phyloP scores from a whole-genome alignment of 225 moss, liverwort and hornwort genomes.

The Sphagnum contortum region DNA sequence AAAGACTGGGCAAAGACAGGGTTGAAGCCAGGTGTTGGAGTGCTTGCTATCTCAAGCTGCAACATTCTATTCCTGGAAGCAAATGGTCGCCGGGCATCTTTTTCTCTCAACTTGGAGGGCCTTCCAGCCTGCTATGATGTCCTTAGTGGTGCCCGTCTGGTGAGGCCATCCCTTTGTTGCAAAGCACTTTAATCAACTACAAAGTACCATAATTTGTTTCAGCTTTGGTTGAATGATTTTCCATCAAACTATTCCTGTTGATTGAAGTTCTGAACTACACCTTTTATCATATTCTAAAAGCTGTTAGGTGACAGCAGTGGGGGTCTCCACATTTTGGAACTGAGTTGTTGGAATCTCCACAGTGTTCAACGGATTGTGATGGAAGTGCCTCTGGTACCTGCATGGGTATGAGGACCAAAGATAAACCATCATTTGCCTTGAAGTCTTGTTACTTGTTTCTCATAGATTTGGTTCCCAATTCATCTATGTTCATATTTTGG shows the following conservation, averaged over 20 bases:
- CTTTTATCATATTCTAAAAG: slow-evolving; percentile 10
- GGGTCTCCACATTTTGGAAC: slow-evolving; percentile 31
- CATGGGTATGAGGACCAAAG: slow-evolving; percentile 11
- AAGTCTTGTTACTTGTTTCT: no score
- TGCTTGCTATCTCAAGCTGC: slow-evolving; percentile 35
- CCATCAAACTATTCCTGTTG: no score
- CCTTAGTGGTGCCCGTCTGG: slow-evolving; percentile 32
- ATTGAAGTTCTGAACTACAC: no score
- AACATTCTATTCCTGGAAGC: slow-evolving; percentile 40
- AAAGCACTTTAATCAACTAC: slow-evolving; percentile 1
- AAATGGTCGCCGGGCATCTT: slow-evolving; percentile 35
- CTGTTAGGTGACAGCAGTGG: slow-evolving; percentile 47
- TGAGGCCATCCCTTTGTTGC: slow-evolving; percentile 12
- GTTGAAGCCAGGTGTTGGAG: slow-evolving; percentile 27
- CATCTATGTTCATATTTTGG: no score
- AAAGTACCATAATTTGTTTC: no score
- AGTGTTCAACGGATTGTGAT: slow-evolving; percentile 24
- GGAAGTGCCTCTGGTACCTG: slow-evolving; percentile 11
- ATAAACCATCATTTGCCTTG: no score
- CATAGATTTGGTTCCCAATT: no score
- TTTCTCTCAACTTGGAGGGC: slow-evolving; percentile 35
- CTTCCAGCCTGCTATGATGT: slow-evolving; percentile 36
- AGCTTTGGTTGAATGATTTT: no score
- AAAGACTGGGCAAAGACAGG: slow-evolving; percentile 27
- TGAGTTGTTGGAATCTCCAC: slow-evolving; percentile 28